Conservation (phyloP, 176 grass and related monocot species). For the Cenchrus americanus region DNA sequence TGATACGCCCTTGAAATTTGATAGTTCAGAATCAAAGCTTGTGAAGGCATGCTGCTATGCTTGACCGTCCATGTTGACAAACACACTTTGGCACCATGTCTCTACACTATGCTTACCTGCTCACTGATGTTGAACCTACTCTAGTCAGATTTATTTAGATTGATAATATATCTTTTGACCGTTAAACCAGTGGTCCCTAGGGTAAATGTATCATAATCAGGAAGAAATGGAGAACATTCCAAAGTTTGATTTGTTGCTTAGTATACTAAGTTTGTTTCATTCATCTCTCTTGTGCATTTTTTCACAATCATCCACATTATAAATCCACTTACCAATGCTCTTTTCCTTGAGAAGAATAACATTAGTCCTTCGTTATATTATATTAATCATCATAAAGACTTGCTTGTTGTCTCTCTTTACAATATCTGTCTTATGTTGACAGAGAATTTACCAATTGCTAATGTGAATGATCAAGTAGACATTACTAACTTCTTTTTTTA, state of each 20-base stretch:
- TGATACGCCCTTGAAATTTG: background rate
- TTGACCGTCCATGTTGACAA: background rate
- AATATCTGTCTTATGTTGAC: background rate
- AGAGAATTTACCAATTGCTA: slow-evolving; percentile 17
- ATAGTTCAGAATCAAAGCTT: slow-evolving; percentile 2
- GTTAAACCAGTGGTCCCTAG: background rate
- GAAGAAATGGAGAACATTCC: background rate
- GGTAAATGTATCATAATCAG: background rate
- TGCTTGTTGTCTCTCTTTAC: background rate
- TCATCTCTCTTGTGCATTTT: slow-evolving; percentile 2
- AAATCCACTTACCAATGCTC: background rate
- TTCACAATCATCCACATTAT: background rate
- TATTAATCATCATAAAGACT: background rate
- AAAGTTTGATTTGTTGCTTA: background rate
- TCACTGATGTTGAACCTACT: slow-evolving; percentile 12
- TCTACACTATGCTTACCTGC: background rate
- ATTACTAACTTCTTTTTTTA: background rate
- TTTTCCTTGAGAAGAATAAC: background rate
- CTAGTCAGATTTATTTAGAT: background rate
- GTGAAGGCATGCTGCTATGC: background rate
- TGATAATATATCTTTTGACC: background rate
- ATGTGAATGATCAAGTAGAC: background rate
- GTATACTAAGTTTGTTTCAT: background rate
- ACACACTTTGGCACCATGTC: background rate
- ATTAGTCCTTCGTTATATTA: background rate